Evolutionary conservation across 1,139 yeast species (phyloP), one percentile per base, ranked within the genome.

Genomic region (Pichia sp.): DNA sequence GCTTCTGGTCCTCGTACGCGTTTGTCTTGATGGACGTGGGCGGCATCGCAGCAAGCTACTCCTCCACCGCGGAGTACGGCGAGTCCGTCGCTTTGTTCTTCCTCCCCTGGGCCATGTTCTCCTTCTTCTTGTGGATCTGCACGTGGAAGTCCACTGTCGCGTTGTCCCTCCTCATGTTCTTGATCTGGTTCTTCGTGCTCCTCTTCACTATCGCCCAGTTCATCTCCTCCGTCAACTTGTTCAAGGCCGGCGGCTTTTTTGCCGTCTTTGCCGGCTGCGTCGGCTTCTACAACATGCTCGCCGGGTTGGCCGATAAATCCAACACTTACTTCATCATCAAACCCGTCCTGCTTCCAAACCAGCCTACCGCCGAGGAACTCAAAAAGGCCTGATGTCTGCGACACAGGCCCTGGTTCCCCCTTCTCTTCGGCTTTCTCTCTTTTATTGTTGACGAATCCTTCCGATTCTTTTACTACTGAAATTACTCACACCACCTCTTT

Each of bases 1-100:
- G 87, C 9, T 86, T 85, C 68, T 86, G 91, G 88, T 70, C 85
- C 52, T 71, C 84, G 22, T 84, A 77, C 64, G 83, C 85, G 26
- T 79, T 84, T 44, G 75, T 84, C 43, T 66, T 79, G 52, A 69
- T 79, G 51, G 77, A 80, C 49, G 73, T 75, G 46, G 84, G 85
- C 66, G 83, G 81, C 18, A 75, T 82, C 49, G 65, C 70, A 2
- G 70, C 74, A 4, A 77, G 83, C 22, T 85, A 85, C 60, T 69
- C 68, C 1, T 70, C 71, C 2, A 66, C 71, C 1, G 70, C 70
- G 7, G 78, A 74, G 48, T 71, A 80, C 48, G 67, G 65, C 16
- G 76, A 76, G 57, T 83, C 84, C 1, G 64, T 80, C 53, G 90
- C 84, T 1, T 75, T 82, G 59, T 85, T 72, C 70, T 70, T 82